A percentile compares a stretch with the other conserved stretches of the same genome.
Conservation (phyloP, 1,284 basidiomycete species). For the Mycena sp. region DNA sequence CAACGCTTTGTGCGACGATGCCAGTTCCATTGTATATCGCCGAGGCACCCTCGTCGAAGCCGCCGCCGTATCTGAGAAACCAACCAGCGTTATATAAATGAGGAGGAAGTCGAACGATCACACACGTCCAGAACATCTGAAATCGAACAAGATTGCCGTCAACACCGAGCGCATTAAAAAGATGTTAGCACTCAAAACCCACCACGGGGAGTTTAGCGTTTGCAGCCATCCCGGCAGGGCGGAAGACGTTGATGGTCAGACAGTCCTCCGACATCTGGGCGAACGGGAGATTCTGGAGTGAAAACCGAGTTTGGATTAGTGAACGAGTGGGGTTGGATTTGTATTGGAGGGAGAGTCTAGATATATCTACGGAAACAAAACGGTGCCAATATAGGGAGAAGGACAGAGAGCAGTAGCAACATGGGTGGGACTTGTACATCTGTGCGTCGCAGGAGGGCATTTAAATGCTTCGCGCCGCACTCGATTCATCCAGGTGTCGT, state of each 20-base stretch:
- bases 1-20: constrained; percentile 57
- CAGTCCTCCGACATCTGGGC: constrained; percentile 39
- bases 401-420: no score
- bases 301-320: background rate
- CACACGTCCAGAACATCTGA: constrained; percentile 53
- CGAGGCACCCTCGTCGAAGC: constrained; percentile 49
- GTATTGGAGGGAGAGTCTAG: background rate
- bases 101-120: constrained; percentile 6
- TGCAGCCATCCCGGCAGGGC: constrained; percentile 35
- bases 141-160: background rate
- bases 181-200: background rate
- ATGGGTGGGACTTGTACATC: no score
- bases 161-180: background rate
- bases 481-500: no score
- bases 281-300: constrained; percentile 38
- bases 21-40: constrained; percentile 52
- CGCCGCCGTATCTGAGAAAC: constrained; percentile 49
- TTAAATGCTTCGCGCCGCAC: no score
- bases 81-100: background rate
- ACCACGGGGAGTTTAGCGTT: constrained; percentile 41
- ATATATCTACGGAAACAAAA: background rate
- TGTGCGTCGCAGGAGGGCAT: no score
- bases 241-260: constrained; percentile 41
- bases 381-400: no score
- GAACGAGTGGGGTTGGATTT: background rate